These are phyloP conservation scores for Fraxinus cuspidata DNA, from an alignment of 257 asterid species.

Conservation along the genomic window DNA sequence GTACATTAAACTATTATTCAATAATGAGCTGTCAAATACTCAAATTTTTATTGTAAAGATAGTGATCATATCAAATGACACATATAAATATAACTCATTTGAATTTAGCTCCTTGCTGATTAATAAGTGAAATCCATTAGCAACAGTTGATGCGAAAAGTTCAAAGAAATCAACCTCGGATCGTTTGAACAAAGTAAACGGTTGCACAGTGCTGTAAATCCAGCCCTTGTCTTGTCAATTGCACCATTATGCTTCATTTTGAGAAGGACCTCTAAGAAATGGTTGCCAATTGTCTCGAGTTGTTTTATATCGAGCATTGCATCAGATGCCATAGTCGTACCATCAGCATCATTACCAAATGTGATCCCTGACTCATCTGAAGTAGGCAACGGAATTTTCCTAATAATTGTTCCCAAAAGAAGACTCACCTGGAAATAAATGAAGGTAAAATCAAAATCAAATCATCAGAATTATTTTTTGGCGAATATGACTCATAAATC, in stretches of 20 bases:
- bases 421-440: slow-evolving; percentile 80
- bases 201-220: slow-evolving; percentile 97
- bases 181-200: slow-evolving; percentile 93
- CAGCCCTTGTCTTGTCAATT: slow-evolving; percentile 98
- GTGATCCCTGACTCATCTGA: slow-evolving; percentile 47
- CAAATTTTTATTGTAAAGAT: not conserved
- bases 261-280: slow-evolving; percentile 89
- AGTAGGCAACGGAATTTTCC: slow-evolving; percentile 86
- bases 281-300: slow-evolving; percentile 89
- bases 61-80: slow-evolving; percentile 1
- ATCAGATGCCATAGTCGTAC: slow-evolving; percentile 40
- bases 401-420: slow-evolving; percentile 86
- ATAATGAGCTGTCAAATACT: slow-evolving; percentile 2
- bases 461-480: not conserved
- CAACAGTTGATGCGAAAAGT: slow-evolving; percentile 7
- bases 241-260: slow-evolving; percentile 99
- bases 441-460: slow-evolving; percentile 15
- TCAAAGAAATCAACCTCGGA: slow-evolving; percentile 58
- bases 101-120: slow-evolving; percentile 11
- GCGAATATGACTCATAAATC: slow-evolving; percentile 1
- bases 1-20: slow-evolving; percentile 10
- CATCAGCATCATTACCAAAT: slow-evolving; percentile 33
- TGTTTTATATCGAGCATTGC: slow-evolving; percentile 75
- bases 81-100: not conserved
- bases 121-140: slow-evolving; percentile 19